Conservation (phyloP, 306 rosid genomes). For the Fagus crenata region DNA sequence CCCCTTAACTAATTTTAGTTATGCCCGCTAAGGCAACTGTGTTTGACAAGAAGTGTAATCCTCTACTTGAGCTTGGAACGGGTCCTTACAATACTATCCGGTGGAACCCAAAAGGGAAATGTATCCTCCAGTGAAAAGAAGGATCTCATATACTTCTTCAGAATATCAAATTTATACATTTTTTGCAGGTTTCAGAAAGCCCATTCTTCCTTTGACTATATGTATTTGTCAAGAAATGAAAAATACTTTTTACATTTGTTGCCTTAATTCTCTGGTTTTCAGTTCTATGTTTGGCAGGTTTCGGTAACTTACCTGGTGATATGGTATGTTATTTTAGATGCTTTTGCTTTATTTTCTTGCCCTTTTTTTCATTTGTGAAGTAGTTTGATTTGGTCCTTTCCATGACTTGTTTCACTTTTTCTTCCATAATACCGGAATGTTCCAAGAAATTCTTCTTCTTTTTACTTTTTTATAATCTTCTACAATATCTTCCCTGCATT, state of each 20-base stretch:
- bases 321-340: constrained; percentile 63
- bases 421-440: not conserved
- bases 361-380: not conserved
- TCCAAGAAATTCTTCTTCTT: no score
- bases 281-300: constrained; percentile 94
- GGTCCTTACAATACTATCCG: constrained; percentile 92
- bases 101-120: constrained; percentile 89
- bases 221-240: constrained; percentile 13
- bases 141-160: constrained; percentile 19
- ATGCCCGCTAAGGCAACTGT: constrained; percentile 94
- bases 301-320: constrained; percentile 93
- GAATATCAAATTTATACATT: not conserved
- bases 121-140: constrained; percentile 54
- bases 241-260: constrained; percentile 21
- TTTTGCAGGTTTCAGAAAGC: not conserved
- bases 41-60: constrained; percentile 92
- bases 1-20: constrained; percentile 64
- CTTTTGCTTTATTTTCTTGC: constrained; percentile 23
- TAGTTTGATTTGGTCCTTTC: not conserved
- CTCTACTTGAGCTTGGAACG: constrained; percentile 84
- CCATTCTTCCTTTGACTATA: constrained; percentile 9
- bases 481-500: not conserved
- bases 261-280: constrained; percentile 55
- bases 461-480: not conserved
- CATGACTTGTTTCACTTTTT: not conserved